Base-by-base conservation (phyloP, 2,329 filamentous ascomycete genomes). In the Fusarium veterinarium region DNA sequence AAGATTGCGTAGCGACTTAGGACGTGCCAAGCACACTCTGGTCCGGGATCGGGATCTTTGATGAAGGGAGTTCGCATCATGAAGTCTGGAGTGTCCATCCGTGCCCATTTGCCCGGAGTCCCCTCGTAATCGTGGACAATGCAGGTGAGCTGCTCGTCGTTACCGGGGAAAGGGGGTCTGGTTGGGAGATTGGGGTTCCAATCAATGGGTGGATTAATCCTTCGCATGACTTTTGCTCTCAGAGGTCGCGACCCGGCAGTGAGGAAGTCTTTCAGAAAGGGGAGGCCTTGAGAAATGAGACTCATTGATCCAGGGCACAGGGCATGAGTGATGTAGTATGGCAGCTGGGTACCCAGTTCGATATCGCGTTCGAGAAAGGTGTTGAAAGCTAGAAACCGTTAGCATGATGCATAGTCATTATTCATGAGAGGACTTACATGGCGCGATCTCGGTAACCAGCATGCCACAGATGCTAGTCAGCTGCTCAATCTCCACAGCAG, bases 11-110 rank as follows among this genome's bases (percentile, higher is more conserved):
- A 41, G 5, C 13, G 38, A 14, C 51, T 30, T 12, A 69, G 28
- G 13, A 35, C 23, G 8, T 38, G 31, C 59, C 45, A 72, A 4
- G 64, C 69, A 6, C 30, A 37, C 10, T 33, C 45, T 7, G 60
- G 69, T 5, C 64, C 69, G 3, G 11, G 13, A 19, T 72, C 64
- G 10, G 42, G 23, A 5, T 72, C 69, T 7, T 59, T 20, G 35
- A 69, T 44, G 41, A 72, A 66, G 10, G 69, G 64, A 8, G 42
- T 41, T 8, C 69, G 69, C 19, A 38, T 65, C 12, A 72, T 12
- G 20, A 48, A 56, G 8, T 45, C 48, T 7, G 58, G 58, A 5
- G 16, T 20, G 16, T 25, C 33, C 23, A 35, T 38, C 8, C 31
- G 41, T 10, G 20, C 35, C 52, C 57, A 64, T 13, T 45, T 37